phyloP scores from a whole-genome alignment of 192 early-diverging fungal species.

The Geranomyces variabilis region DNA sequence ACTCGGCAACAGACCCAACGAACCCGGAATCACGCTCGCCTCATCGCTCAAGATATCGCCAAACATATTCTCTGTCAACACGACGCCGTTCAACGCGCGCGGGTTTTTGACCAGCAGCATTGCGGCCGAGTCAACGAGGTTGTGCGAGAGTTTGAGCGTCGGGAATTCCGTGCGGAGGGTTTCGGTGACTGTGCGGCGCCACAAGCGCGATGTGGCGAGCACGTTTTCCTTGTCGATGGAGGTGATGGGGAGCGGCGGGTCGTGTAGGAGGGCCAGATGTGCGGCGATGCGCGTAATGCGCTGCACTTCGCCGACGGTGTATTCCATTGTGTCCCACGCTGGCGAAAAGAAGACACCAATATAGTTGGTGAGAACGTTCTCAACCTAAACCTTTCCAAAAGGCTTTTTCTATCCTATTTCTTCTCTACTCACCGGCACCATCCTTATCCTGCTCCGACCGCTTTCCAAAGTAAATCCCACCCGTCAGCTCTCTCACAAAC shows the following conservation, averaged over 20 bases:
- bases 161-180: slow-evolving; percentile 90
- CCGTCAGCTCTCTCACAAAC: slow-evolving; percentile 93
- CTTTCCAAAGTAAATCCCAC: slow-evolving; percentile 97
- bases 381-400: too few relatives aligned
- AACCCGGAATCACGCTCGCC: slow-evolving; percentile 92
- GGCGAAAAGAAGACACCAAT: neutral
- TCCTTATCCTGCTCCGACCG: slow-evolving; percentile 86
- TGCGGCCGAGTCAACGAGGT: slow-evolving; percentile 95
- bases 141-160: slow-evolving; percentile 80
- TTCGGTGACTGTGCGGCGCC: slow-evolving; percentile 92
- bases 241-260: slow-evolving; percentile 85
- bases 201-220: slow-evolving; percentile 94
- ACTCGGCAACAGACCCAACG: slow-evolving; percentile 89
- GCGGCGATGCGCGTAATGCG: slow-evolving; percentile 96
- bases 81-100: slow-evolving; percentile 86
- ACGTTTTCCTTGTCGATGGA: slow-evolving; percentile 99
- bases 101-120: slow-evolving; percentile 97
- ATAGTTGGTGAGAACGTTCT: neutral
- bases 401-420: too few relatives aligned
- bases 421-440: slow-evolving; percentile 8
- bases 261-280: slow-evolving; percentile 73
- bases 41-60: slow-evolving; percentile 98
- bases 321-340: slow-evolving; percentile 84
- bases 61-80: slow-evolving; percentile 99
- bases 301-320: slow-evolving; percentile 87